phyloP scores from a whole-genome alignment of 2,329 filamentous ascomycete genomes.

The Nothopassalora personata region DNA sequence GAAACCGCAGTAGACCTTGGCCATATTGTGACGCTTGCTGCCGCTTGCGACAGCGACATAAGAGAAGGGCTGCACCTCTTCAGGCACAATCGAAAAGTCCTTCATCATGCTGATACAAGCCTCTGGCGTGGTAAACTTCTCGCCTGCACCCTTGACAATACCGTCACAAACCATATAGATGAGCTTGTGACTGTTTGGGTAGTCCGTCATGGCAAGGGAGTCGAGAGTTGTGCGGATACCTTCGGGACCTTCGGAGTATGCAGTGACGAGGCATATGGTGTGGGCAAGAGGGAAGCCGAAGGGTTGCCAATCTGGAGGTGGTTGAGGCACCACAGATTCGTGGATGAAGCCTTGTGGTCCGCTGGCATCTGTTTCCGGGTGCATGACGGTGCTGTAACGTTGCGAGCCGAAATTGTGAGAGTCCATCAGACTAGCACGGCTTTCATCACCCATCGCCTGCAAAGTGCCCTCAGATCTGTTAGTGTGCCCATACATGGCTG shows the following conservation, averaged over 20 bases:
- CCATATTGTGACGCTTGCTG: slow-evolving; percentile 98
- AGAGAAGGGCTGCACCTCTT: slow-evolving; percentile 84
- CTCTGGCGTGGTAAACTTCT: slow-evolving; percentile 80
- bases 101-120: slow-evolving; percentile 91
- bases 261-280: slow-evolving; percentile 88
- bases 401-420: slow-evolving; percentile 33
- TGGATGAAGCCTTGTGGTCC: slow-evolving; percentile 94
- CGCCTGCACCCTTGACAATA: slow-evolving; percentile 93
- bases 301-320: slow-evolving; percentile 93
- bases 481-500: slow-evolving; percentile 60
- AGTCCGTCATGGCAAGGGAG: slow-evolving; percentile 95
- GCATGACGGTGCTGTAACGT: slow-evolving; percentile 51
- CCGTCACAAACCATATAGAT: slow-evolving; percentile 96
- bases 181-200: slow-evolving; percentile 97
- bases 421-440: slow-evolving; percentile 40
- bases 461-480: slow-evolving; percentile 55
- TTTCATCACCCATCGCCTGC: slow-evolving; percentile 27
- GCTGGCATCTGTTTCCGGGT: slow-evolving; percentile 60
- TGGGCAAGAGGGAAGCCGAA: slow-evolving; percentile 94
- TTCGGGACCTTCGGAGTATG: slow-evolving; percentile 91
- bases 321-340: slow-evolving; percentile 90
- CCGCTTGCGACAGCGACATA: slow-evolving; percentile 96
- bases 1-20: slow-evolving; percentile 95
- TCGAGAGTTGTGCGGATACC: slow-evolving; percentile 91
- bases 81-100: slow-evolving; percentile 71